A percentile compares a stretch with the other conserved stretches of the same genome.
Evolutionary conservation across 2,329 filamentous ascomycete genomes (phyloP).

Genomic region (Thielaviopsis euricoi): DNA sequence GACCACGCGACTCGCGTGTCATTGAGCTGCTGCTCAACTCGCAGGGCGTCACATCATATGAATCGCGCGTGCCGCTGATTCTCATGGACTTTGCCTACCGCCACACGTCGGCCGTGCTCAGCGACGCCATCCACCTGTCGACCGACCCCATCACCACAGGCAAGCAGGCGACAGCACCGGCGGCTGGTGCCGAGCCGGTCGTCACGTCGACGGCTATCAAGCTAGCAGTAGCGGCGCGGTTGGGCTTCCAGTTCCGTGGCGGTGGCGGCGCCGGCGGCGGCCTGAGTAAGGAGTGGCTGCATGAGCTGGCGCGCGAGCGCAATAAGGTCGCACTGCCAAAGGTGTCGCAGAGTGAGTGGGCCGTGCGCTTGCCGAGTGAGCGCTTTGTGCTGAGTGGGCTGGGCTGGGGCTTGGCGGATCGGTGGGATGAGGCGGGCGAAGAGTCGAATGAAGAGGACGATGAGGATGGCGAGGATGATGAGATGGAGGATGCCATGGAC

Average conservation of each 20-base stretch:
- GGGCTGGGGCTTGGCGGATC: constrained; percentile 45
- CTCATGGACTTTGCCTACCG: constrained; percentile 79
- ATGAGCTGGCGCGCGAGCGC: constrained; percentile 54
- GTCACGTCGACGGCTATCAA: constrained; percentile 52
- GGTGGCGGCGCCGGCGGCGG: constrained; percentile 34
- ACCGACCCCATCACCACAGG: constrained; percentile 49
- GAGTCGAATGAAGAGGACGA: constrained; percentile 24
- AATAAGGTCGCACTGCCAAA: constrained; percentile 51
- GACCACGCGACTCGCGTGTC: constrained; percentile 63
- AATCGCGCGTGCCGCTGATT: constrained; percentile 65
- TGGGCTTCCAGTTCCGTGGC: constrained; percentile 52
- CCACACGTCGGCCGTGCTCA: constrained; percentile 56
- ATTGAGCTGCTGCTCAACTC: constrained; percentile 66
- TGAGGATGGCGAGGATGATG: constrained; percentile 27
- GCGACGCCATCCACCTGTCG: constrained; percentile 51
- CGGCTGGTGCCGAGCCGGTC: constrained; percentile 31
- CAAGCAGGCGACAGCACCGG: constrained; percentile 30
- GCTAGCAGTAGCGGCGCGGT: constrained; percentile 52
- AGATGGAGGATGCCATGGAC: constrained; percentile 29
- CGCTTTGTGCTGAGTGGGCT: constrained; percentile 51
- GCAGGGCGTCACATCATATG: constrained; percentile 64
- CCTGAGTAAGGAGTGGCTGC: constrained; percentile 57
- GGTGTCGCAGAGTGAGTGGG: constrained; percentile 49
- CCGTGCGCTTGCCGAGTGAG: constrained; percentile 48
- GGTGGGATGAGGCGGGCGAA: constrained; percentile 33